Percentiles rank a stretch among this genome's conserved stretches.
phyloP scores from a whole-genome alignment of 257 asterid species.

The Fraxinus pennsylvanica region DNA sequence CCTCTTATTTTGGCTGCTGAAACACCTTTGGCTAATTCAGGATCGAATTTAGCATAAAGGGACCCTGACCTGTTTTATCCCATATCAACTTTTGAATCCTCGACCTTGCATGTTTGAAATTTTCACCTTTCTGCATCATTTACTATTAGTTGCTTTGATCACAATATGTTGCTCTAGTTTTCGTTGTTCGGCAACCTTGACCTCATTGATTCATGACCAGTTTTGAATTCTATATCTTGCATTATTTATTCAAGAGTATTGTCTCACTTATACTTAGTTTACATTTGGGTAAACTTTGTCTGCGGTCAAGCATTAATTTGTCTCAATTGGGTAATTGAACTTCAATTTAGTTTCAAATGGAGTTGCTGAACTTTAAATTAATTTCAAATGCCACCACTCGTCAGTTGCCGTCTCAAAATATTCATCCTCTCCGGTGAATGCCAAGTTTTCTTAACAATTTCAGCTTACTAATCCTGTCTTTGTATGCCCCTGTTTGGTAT shows the following conservation, averaged over 20 bases:
- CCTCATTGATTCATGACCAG: neutral
- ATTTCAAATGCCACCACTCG: neutral
- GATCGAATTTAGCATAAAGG: neutral
- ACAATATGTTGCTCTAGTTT: neutral
- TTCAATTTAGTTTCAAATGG: neutral
- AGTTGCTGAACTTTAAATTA: neutral
- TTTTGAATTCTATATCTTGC: neutral
- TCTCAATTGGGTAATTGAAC: neutral
- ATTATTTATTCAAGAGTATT: neutral
- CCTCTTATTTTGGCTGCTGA: constrained; percentile 17
- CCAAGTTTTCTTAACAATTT: neutral
- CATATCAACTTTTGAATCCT: constrained; percentile 5
- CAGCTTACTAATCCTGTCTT: neutral
- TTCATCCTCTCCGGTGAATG: neutral
- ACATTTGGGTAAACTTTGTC: neutral
- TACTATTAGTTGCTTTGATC: neutral
- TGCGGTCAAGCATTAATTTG: neutral
- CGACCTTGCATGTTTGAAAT: constrained; percentile 6
- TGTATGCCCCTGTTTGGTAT: too few relatives aligned
- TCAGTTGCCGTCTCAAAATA: neutral
- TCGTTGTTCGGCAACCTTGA: neutral
- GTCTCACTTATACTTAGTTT: neutral
- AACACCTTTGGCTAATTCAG: constrained; percentile 11
- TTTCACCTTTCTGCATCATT: neutral
- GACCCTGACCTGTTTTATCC: constrained; percentile 6